Percentiles rank a stretch among this genome's conserved stretches.
These are phyloP conservation scores for Podospora bellae-mahoneyi DNA, from an alignment of 495 filamentous ascomycete genomes.

Conservation along the genomic window DNA sequence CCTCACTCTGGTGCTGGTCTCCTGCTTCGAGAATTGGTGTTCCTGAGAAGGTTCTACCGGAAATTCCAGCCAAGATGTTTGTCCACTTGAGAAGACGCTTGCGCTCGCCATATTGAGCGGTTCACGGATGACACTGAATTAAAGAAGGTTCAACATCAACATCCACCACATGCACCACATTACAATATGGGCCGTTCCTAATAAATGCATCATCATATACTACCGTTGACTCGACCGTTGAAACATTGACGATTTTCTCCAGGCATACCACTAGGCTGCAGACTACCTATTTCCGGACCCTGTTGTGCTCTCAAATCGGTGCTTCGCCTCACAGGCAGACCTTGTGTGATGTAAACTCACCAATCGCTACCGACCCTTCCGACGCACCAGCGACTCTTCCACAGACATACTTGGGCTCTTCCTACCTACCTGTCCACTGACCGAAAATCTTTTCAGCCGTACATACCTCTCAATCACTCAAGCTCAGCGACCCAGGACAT, in stretches of 20 bases:
- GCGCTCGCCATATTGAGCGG: background rate
- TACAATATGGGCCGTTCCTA: too few relatives aligned
- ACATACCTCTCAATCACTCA: background rate
- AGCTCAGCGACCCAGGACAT: background rate
- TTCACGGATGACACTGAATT: too few relatives aligned
- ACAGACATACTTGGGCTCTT: background rate
- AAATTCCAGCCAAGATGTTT: background rate
- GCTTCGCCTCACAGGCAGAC: background rate
- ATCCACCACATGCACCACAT: too few relatives aligned
- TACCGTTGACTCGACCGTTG: background rate
- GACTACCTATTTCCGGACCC: background rate
- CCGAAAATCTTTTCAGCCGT: background rate
- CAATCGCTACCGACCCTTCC: background rate
- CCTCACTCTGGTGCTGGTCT: background rate
- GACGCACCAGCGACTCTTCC: background rate
- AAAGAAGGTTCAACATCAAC: too few relatives aligned
- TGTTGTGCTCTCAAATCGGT: background rate
- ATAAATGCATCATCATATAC: background rate
- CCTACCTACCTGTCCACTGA: background rate
- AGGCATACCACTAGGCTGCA: background rate
- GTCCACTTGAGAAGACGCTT: background rate
- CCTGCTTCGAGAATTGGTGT: background rate
- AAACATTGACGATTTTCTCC: background rate
- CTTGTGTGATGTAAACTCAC: background rate
- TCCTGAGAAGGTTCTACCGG: background rate